A percentile compares a stretch with the other conserved stretches of the same genome.
Conservation (phyloP, 371 early-diverging fungal species). For the Batkoa obscura region DNA sequence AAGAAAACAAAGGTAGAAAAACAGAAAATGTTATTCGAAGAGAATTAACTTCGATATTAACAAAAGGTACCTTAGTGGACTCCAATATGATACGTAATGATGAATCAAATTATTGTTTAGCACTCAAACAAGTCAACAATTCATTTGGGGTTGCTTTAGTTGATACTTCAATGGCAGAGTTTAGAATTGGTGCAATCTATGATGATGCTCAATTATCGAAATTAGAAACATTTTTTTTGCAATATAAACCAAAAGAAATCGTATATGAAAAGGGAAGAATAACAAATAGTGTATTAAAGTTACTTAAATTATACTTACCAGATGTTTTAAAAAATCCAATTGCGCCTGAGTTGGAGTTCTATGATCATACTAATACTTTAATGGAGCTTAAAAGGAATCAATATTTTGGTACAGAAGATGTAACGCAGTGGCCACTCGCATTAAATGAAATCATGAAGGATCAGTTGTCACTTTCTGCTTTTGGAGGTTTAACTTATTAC, state of each 20-base stretch:
- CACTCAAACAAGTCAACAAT: constrained; percentile 36
- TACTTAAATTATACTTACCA: constrained; percentile 29
- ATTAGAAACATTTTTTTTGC: constrained; percentile 83
- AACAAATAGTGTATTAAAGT: constrained; percentile 34
- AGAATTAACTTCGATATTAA: constrained; percentile 84
- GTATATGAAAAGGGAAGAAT: constrained; percentile 61
- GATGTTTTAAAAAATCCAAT: constrained; percentile 14
- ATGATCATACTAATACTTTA: constrained; percentile 42
- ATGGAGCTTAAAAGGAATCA: constrained; percentile 39
- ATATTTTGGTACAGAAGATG: constrained; percentile 33
- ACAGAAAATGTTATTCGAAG: constrained; percentile 85
- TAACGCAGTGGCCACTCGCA: constrained; percentile 19
- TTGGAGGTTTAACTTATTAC: constrained; percentile 69
- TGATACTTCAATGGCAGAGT: constrained; percentile 87
- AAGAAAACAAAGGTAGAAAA: constrained; percentile 9
- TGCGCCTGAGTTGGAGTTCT: constrained; percentile 63
- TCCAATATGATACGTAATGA: constrained; percentile 68
- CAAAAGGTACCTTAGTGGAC: constrained; percentile 91
- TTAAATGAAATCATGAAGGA: constrained; percentile 12
- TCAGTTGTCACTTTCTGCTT: constrained; percentile 34
- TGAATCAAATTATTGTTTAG: constrained; percentile 81
- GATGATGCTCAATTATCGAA: constrained; percentile 75
- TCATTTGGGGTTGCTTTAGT: constrained; percentile 76
- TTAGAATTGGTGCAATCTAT: constrained; percentile 53
- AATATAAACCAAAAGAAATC: constrained; percentile 77